These are phyloP conservation scores for Halophytophthora polymorphica DNA, from an alignment of 352 stramenopile species.

Conservation along the genomic window DNA sequence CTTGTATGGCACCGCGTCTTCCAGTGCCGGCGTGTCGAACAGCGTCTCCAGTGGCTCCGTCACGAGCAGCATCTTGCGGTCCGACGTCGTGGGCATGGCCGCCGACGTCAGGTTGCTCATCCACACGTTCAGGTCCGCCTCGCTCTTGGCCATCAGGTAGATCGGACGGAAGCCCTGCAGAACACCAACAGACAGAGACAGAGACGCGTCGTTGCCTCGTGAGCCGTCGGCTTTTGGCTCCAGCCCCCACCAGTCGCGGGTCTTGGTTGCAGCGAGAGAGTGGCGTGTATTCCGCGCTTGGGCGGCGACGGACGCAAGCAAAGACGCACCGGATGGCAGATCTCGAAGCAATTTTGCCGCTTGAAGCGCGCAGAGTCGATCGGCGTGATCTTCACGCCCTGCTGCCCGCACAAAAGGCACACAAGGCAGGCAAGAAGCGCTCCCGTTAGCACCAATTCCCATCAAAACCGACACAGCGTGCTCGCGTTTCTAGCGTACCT, in stretches of 20 bases:
- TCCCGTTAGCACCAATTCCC: too few relatives aligned
- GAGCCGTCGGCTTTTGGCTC: not conserved
- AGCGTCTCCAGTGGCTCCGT: conserved; percentile 56
- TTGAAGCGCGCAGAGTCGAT: conserved; percentile 80
- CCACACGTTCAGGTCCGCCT: conserved; percentile 78
- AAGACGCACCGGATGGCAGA: conserved; percentile 70
- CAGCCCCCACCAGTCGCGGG: not conserved
- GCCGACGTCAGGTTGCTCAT: conserved; percentile 84
- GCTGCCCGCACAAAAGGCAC: not conserved
- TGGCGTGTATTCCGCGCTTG: not conserved
- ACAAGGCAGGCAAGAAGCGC: conserved; percentile 5
- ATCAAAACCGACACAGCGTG: too few relatives aligned
- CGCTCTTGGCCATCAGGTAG: conserved; percentile 85
- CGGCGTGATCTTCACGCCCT: conserved; percentile 73
- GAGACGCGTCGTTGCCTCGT: too few relatives aligned
- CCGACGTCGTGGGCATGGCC: conserved; percentile 66
- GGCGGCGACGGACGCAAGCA: too few relatives aligned
- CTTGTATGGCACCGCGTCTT: conserved; percentile 81
- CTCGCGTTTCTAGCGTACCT: conserved; percentile 25
- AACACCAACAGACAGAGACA: conserved; percentile 1
- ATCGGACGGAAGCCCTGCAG: conserved; percentile 70
- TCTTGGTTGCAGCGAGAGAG: not conserved
- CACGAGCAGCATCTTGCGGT: conserved; percentile 68
- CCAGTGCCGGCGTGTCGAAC: conserved; percentile 75
- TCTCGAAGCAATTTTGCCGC: conserved; percentile 86